Base-by-base conservation (phyloP, 164 flowering plant genomes). In the Nymphaea colorata region DNA sequence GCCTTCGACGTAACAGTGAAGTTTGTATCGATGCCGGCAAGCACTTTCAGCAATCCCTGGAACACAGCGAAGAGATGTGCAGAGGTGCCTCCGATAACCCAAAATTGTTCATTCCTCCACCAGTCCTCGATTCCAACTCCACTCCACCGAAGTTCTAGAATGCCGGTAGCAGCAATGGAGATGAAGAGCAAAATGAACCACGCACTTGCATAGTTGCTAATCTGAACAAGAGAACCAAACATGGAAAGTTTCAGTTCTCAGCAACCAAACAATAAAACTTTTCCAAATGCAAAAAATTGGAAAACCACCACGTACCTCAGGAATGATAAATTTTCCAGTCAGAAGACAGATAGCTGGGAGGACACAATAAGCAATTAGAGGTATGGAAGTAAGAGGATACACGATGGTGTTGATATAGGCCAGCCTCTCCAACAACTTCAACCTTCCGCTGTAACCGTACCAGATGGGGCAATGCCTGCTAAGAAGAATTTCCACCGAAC, bases 391-490 rank as follows among this genome's bases (percentile, higher is more conserved):
- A 42, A 91, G 69, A 0, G 98, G 98, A 66, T 94, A 94, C 42
- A 91, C 89, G 44, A 89, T 87, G 74, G 98, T 91, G 65, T 94
- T 94, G 42, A 94, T 87, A 77, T 94, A 94, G 5, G 98, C 97
- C 65, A 94, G 65, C 66, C 98, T 86, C 83, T 91, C 88, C 84
- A 94, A 75, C 61, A 77, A 71, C 81, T 71, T 87, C 74, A 94
- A 71, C 70, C 84, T 85, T 64, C 98, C 97, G 65, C 68, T 85
- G 82, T 91, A 91, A 67, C 96, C 97, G 77, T 94, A 94, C 98
- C 98, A 94, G 62, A 91, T 84, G 63, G 98, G 98, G 44, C 98
- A 94, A 84, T 94, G 98, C 84, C 98, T 82, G 72, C 98, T 94
- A 59, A 94, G 79, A 68, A 94, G 73, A 75, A 94, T 94, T 70